Base-by-base conservation (phyloP, 495 filamentous ascomycete genomes). In the Talaromyces proteolyticus region DNA sequence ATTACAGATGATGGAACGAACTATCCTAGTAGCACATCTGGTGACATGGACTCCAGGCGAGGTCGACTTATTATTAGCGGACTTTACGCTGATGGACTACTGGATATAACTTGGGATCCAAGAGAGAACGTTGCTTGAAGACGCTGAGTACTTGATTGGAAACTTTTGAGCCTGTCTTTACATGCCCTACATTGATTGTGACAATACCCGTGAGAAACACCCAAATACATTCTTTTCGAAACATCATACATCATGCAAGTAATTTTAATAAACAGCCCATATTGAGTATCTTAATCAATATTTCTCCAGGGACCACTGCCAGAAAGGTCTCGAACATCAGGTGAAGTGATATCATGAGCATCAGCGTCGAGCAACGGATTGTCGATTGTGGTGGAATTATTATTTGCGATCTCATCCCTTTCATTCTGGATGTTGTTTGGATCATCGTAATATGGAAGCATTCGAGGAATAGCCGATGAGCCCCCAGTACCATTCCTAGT, bases 41-140 rank as follows among this genome's bases (percentile, higher is more conserved):
- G 47, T 12, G 20, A 49, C 17, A 41, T 49, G 34, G 47, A 49
- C 17, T 49, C 47, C 10, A 49, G 26, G 19, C 25, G 47, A 49
- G 47, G 47, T 24, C 47, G 47, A 12, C 47, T 49, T 49, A 26
- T 49, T 18, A 36, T 49, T 16, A 49, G 34, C 26, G 47, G 47
- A n/a, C 20, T 49, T 40, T 49, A 49, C 20, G 47, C 47, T 22
- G 47, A 49, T 26, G 47, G 47, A 26, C 36, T 49, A 18, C 21
- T 49, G 47, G 34, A 49, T 49, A 49, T 49, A 2, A 41, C 37
- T 14, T 49, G 47, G 47, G 37, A 49, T 22, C 47, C 47, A 17
- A 49, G 17, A 25, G 47, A 49, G 8, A 49, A 18, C 16, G 6
- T 18, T 24, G 21, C 20, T 49, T 49, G 37, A 29, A 0, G 19